Conservation (phyloP, 345 rosid genomes). For the Populus davidiana region DNA sequence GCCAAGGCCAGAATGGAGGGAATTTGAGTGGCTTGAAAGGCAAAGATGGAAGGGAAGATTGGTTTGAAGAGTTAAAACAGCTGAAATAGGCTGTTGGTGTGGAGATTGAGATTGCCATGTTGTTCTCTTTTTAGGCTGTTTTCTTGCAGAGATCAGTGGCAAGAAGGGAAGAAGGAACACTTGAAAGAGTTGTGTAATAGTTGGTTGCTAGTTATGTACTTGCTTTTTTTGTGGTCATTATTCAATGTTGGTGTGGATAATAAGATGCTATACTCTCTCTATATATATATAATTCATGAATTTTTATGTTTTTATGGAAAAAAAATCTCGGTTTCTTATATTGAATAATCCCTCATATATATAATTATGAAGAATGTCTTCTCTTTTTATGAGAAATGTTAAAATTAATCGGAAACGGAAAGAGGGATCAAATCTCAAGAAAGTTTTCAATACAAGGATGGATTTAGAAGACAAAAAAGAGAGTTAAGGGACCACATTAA, state of each 20-base stretch:
- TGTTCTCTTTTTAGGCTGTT: background rate
- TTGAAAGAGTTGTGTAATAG: background rate
- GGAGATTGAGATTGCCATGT: constrained; percentile 49
- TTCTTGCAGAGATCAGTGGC: background rate
- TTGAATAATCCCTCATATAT: no score
- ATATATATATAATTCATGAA: no score
- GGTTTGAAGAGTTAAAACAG: constrained; percentile 39
- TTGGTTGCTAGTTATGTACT: background rate
- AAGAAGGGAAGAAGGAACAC: background rate
- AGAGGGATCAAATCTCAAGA: no score
- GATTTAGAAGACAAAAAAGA: background rate
- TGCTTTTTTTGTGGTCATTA: background rate
- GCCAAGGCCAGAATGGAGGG: constrained; percentile 88
- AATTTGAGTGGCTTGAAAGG: constrained; percentile 55
- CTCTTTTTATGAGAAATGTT: background rate
- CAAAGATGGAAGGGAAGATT: constrained; percentile 28
- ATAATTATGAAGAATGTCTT: background rate
- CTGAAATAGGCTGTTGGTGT: constrained; percentile 25
- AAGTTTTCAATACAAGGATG: background rate
- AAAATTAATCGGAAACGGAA: no score
- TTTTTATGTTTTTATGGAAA: no score
- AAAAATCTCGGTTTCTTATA: no score
- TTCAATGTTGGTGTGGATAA: background rate
- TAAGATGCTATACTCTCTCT: no score
- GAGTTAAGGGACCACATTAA: background rate